Evolutionary conservation across 2,329 filamentous ascomycete genomes (phyloP).

Genomic region (Trichophaea hybrida): DNA sequence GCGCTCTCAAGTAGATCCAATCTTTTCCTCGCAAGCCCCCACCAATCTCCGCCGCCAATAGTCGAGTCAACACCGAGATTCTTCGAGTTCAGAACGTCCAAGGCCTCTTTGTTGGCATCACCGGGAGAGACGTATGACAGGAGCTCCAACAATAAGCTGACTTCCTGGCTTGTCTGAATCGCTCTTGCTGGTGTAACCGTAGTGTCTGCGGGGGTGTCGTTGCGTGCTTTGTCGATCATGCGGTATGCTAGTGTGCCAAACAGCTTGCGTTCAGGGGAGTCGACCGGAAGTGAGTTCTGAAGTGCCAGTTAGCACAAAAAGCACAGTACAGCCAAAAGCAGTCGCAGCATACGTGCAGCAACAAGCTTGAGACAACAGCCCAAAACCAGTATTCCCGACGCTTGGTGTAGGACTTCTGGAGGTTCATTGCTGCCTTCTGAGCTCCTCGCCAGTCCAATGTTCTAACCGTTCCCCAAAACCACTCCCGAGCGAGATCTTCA

Average conservation of each 20-base stretch:
- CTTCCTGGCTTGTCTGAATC: slow-evolving; percentile 28
- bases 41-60: slow-evolving; percentile 25
- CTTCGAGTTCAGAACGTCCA: slow-evolving; percentile 20
- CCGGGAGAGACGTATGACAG: slow-evolving; percentile 18
- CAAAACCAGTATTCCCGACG: slow-evolving; percentile 28
- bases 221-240: slow-evolving; percentile 28
- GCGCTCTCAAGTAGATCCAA: slow-evolving; percentile 23
- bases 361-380: slow-evolving; percentile 26
- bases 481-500: slow-evolving; percentile 23
- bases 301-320: slow-evolving; percentile 2
- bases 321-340: not conserved
- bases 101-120: slow-evolving; percentile 18
- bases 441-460: slow-evolving; percentile 23
- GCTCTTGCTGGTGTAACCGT: slow-evolving; percentile 24
- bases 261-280: slow-evolving; percentile 21
- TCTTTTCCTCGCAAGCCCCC: slow-evolving; percentile 22
- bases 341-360: slow-evolving; percentile 24
- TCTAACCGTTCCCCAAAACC: slow-evolving; percentile 24
- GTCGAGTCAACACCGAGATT: slow-evolving; percentile 25
- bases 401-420: slow-evolving; percentile 27
- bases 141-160: slow-evolving; percentile 26
- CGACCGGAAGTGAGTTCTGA: slow-evolving; percentile 22
- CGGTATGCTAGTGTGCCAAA: slow-evolving; percentile 28
- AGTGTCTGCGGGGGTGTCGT: slow-evolving; percentile 26
- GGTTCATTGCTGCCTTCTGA: slow-evolving; percentile 27